Conservation (phyloP, 179 eudicot genomes). For the Beta lomatogona region DNA sequence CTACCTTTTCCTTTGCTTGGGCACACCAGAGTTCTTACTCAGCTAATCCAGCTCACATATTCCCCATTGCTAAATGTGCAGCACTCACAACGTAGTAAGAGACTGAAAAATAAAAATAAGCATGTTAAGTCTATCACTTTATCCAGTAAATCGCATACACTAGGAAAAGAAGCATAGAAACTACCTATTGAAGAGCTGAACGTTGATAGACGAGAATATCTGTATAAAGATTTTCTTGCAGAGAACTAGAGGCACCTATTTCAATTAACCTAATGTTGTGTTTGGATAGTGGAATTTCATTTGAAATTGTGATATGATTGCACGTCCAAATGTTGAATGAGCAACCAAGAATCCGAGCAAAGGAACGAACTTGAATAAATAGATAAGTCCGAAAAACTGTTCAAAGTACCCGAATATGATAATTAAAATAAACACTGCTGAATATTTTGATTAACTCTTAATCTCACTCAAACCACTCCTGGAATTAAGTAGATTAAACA, state of each 20-base stretch:
- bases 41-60: constrained; percentile 63
- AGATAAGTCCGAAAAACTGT: too few species aligned
- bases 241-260: constrained; percentile 75
- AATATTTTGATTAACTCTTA: too few species aligned
- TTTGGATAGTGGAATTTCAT: too few species aligned
- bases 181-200: constrained; percentile 89
- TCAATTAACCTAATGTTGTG: too few species aligned
- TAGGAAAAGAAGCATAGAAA: constrained; percentile 20
- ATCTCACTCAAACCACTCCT: too few species aligned
- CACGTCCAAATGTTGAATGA: too few species aligned
- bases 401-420: too few species aligned
- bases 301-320: too few species aligned
- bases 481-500: too few species aligned
- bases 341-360: too few species aligned
- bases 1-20: constrained; percentile 74
- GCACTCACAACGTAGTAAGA: constrained; percentile 58
- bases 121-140: background rate
- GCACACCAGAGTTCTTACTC: constrained; percentile 78
- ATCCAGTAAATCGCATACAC: background rate
- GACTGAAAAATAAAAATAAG: constrained; percentile 26
- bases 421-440: too few species aligned
- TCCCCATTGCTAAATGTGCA: constrained; percentile 89
- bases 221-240: constrained; percentile 66
- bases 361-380: too few species aligned
- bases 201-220: constrained; percentile 67